Evolutionary conservation across 169 alveolate genomes (phyloP), one percentile per base, ranked within the genome.

Genomic region (Eimeria nieschulzi): DNA sequence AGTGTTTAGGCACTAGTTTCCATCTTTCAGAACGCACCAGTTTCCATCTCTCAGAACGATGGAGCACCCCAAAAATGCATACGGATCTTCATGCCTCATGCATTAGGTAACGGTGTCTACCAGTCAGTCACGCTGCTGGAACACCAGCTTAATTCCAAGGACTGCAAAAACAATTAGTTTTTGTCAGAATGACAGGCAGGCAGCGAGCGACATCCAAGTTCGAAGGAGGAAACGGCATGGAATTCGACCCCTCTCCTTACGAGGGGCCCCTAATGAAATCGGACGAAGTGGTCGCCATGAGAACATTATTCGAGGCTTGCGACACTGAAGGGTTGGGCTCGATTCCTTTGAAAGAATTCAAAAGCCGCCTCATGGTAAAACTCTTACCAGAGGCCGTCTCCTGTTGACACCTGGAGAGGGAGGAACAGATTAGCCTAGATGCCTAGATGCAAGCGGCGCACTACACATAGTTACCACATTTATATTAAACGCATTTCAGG

Each of bases 261-360:
- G 93, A 88, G 64, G 85, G 93, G 46, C 93, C 93, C 21, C 39
- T 59, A 39, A 88, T 88, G 93, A 88, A 88, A 23, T 56, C 84
- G n/a, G 90, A 88, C 17, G 93, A 88, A 64, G 85, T 88, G 10
- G 51, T 61, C 23, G 93, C 93, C 23, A 70, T 88, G 73, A 75
- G 85, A 63, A 23, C n/a, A 9, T 80, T 88, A 6, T 88, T 88
- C 51, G 93, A 88, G 9, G 93, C 93, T n/a, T 88, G 93, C 90
- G 93, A 88, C 63, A 54, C 66, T 25, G 93, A 88, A 5, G 88
- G 88, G 54, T 25, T 75, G 21, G 93, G 93, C 23, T 21, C 59
- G 1, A 78, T 88, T 26, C 88, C 63, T 25, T 66, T 88, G 33
- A 75, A 76, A 9, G 93, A 88, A 21, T 64, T 88, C 17, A 88